Conservation (phyloP, 495 filamentous ascomycete genomes). For the Hyaloscypha finlandica region DNA sequence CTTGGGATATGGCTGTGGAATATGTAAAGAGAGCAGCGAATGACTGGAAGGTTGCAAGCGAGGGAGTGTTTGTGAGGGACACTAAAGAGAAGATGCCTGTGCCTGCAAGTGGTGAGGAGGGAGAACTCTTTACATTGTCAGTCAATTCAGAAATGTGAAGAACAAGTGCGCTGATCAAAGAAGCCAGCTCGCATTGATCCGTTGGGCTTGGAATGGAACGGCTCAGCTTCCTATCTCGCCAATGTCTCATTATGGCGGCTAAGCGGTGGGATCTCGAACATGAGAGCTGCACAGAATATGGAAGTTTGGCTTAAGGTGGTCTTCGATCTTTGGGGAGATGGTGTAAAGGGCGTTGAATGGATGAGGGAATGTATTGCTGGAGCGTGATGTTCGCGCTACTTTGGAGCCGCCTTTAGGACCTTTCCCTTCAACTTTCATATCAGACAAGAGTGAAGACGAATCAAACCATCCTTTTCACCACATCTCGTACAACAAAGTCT, state of each 20-base stretch:
- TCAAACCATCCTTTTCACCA: too few species aligned
- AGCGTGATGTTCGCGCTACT: too few species aligned
- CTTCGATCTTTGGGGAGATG: background rate
- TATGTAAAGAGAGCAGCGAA: conserved; percentile 36
- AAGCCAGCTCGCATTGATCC: conserved; percentile 26
- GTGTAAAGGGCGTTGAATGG: too few species aligned
- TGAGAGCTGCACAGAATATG: too few species aligned
- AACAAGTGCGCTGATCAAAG: background rate
- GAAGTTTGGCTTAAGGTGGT: background rate
- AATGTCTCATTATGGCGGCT: background rate
- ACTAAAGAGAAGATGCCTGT: conserved; percentile 9
- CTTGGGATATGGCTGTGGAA: conserved; percentile 46
- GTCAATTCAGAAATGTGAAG: conserved; percentile 17
- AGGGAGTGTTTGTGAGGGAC: conserved; percentile 42
- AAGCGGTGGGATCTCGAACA: too few species aligned
- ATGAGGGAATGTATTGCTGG: too few species aligned
- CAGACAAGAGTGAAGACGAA: too few species aligned
- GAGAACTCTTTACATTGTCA: conserved; percentile 31
- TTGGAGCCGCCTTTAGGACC: too few species aligned
- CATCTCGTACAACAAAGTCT: background rate
- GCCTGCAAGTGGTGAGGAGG: conserved; percentile 28
- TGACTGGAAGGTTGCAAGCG: conserved; percentile 42
- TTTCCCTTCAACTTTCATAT: too few species aligned
- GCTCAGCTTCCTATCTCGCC: conserved; percentile 27
- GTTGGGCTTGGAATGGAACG: conserved; percentile 32